Evolutionary conservation across 495 filamentous ascomycete genomes (phyloP), one percentile per base, ranked within the genome.

Genomic region (Pseudevernia furfuracea): DNA sequence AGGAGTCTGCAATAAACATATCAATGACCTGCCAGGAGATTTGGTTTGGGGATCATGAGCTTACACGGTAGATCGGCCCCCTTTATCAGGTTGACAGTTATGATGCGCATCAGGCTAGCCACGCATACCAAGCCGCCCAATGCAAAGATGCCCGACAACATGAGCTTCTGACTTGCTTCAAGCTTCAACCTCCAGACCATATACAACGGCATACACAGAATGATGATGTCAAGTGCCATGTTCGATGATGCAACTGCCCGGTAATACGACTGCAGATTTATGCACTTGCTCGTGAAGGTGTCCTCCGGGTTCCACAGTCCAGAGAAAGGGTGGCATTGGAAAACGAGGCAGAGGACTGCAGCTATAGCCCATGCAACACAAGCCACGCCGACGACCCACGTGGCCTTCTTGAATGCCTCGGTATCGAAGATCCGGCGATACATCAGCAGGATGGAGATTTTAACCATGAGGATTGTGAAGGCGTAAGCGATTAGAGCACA

Each of bases 141-240:
- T 7, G 66, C 65, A 58, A 75, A 73, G 30, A 75, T 67, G 15
- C 46, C 62, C 12, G 58, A 66, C 8, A 75, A 32, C 1, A 59
- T 64, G 19, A 67, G 9, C 52, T 69, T 73, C 34, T 68, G 67
- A n/a, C 60, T 58, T 30, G 37, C n/a, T 4, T 61, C 63, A 14
- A 74, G 53, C 7, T 66, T 63, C 38, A 75, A 48, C 25, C 32
- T 57, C 25, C 53, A 59, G 6, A 74, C 58, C 28, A 71, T 53
- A 0, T 60, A 65, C 34, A 74, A 59, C 4, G 80, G 80, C 39
- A 82, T 71, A 15, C 70, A 63, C 6, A 82, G 68, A 17, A 84
- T 81, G 23, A 74, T 67, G 30, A 82, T 61, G 60, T 83, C 79
- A 30, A 76, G 78, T 3, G 74, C 63, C 37, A 84, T 75, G 37